Evolutionary conservation across 176 grass and related monocot species (phyloP).

Genomic region (Typha latifolia): DNA sequence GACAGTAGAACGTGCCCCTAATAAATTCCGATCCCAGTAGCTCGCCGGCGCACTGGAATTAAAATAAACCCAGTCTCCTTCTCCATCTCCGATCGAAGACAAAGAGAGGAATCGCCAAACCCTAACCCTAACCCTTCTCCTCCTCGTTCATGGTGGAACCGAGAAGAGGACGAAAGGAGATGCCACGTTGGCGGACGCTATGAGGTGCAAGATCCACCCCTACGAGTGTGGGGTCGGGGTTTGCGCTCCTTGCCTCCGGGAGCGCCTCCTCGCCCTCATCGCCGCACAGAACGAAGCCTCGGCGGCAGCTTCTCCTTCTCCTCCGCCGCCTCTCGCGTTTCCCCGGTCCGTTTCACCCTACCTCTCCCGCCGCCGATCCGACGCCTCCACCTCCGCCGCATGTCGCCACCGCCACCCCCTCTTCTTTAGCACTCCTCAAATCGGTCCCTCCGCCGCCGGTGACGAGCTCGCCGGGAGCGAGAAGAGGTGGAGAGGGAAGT

Average conservation of each 20-base stretch:
- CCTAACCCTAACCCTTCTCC: not conserved
- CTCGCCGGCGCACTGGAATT: not conserved
- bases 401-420: slow-evolving; percentile 37
- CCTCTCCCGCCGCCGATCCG: slow-evolving; percentile 49
- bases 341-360: slow-evolving; percentile 5
- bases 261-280: slow-evolving; percentile 64
- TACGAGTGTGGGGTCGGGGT: slow-evolving; percentile 59
- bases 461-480: slow-evolving; percentile 38
- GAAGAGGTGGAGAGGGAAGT: slow-evolving; percentile 30
- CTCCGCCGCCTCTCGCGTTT: not conserved
- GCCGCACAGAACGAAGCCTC: slow-evolving; percentile 54
- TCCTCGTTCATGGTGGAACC: not conserved
- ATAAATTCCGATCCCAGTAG: too few relatives aligned
- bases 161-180: not conserved
- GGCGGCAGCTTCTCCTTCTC: not conserved
- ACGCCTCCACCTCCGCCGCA: slow-evolving; percentile 14
- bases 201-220: slow-evolving; percentile 88
- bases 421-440: slow-evolving; percentile 86
- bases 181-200: slow-evolving; percentile 21
- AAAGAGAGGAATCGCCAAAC: not conserved
- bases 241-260: slow-evolving; percentile 83
- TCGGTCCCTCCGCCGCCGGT: slow-evolving; percentile 32
- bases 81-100: not conserved
- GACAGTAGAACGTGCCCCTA: too few relatives aligned
- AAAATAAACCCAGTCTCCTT: not conserved